phyloP scores from a whole-genome alignment of 768 basidiomycete genomes.

The Glaciozyma martinii region DNA sequence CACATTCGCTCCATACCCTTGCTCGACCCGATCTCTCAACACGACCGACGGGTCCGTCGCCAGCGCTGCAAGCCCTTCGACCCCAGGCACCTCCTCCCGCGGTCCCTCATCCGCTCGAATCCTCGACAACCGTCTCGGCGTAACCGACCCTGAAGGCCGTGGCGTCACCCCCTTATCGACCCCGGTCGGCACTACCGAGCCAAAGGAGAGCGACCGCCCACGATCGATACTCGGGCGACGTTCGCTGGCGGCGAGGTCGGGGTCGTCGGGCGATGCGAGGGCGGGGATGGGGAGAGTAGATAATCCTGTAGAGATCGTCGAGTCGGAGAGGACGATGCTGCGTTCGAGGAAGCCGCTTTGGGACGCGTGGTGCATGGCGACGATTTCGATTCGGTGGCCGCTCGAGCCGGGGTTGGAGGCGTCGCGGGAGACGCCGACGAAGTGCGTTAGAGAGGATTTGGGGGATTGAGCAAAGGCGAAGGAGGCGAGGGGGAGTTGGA shows the following conservation, averaged over 20 bases:
- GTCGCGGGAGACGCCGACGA: constrained; percentile 28
- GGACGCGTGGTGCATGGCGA: neutral
- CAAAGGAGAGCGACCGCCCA: neutral
- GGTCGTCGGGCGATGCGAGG: neutral
- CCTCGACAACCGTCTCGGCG: constrained; percentile 2
- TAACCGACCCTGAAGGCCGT: constrained; percentile 2
- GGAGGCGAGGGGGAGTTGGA: constrained; percentile 17
- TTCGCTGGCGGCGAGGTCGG: neutral
- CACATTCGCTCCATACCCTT: constrained; percentile 19
- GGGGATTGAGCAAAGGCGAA: constrained; percentile 21
- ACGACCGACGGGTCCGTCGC: constrained; percentile 18
- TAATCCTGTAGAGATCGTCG: neutral
- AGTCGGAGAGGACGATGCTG: constrained; percentile 9
- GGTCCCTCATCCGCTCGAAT: neutral
- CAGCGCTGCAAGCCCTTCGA: constrained; percentile 4
- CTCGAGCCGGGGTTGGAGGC: constrained; percentile 13
- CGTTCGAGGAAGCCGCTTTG: constrained; percentile 15
- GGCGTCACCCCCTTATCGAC: constrained; percentile 12
- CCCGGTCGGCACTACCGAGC: neutral
- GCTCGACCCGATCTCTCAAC: constrained; percentile 17
- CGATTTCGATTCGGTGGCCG: constrained; percentile 20
- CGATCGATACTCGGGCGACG: neutral
- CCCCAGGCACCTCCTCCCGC: neutral
- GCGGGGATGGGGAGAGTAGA: neutral
- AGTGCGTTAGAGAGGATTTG: constrained; percentile 1